These are phyloP conservation scores for Silene conica DNA, from an alignment of 148 eudicot genomes.

Conservation along the genomic window DNA sequence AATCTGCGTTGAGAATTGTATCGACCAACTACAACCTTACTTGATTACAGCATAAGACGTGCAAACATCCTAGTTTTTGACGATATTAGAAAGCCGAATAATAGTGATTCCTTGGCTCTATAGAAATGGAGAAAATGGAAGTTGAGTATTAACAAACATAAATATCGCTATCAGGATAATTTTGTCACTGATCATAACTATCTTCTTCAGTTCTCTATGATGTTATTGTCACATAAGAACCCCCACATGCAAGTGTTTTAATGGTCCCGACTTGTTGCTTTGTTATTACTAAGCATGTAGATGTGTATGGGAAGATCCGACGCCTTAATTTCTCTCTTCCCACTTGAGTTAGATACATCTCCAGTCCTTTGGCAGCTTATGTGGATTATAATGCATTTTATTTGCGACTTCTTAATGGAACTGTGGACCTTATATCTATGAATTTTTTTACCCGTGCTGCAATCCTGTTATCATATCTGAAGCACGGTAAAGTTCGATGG, in stretches of 20 bases:
- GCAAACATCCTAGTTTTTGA: not conserved
- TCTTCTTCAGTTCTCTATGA: not conserved
- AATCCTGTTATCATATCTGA: not conserved
- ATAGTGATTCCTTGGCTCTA: not conserved
- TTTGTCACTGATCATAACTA: not conserved
- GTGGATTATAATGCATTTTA: not conserved
- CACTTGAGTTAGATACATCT: slow-evolving; percentile 13
- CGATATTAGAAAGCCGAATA: not conserved
- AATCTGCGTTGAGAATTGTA: no score
- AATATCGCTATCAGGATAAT: not conserved
- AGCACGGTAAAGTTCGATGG: not conserved
- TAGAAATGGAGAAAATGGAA: not conserved
- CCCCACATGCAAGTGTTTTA: slow-evolving; percentile 9
- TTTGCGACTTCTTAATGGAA: not conserved
- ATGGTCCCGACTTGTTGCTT: not conserved
- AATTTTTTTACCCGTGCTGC: not conserved
- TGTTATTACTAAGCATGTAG: not conserved
- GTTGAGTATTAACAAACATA: not conserved
- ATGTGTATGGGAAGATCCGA: not conserved
- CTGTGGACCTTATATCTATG: slow-evolving; percentile 1
- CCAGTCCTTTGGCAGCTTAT: not conserved
- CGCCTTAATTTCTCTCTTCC: not conserved
- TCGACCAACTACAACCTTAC: no score
- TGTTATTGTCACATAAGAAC: slow-evolving; percentile 6
- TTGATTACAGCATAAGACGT: not conserved